These are phyloP conservation scores for Parmales sp. DNA, from an alignment of 108 stramenopile genomes.

Conservation along the genomic window DNA sequence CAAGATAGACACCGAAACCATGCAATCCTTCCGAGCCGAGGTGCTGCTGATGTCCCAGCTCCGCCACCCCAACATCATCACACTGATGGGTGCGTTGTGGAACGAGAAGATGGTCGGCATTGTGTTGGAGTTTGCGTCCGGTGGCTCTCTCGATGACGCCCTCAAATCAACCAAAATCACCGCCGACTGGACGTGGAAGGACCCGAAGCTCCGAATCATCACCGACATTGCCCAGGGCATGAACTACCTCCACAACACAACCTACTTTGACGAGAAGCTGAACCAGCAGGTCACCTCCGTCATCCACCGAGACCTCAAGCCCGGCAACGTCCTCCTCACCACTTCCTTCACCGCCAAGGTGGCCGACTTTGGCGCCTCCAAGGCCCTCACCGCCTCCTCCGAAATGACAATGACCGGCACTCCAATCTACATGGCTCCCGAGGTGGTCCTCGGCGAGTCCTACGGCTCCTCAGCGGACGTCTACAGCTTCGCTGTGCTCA, in stretches of 20 bases:
- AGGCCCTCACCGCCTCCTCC: neutral
- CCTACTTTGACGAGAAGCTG: neutral
- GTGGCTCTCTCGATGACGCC: conserved; percentile 1
- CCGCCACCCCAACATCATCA: conserved; percentile 33
- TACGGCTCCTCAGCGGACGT: conserved; percentile 56
- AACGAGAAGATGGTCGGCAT: conserved; percentile 21
- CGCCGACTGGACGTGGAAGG: conserved; percentile 12
- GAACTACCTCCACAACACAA: conserved; percentile 25
- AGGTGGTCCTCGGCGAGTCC: conserved; percentile 54
- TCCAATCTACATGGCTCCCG: conserved; percentile 27
- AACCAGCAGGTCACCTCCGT: neutral
- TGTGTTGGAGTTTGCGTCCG: conserved; percentile 24
- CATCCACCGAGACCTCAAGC: conserved; percentile 32
- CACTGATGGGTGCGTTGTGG: conserved; percentile 30
- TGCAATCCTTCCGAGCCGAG: conserved; percentile 14
- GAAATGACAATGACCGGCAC: conserved; percentile 7
- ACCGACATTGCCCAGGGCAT: conserved; percentile 26
- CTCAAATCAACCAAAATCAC: neutral
- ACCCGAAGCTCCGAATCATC: neutral
- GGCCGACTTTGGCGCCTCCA: conserved; percentile 36
- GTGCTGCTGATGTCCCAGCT: conserved; percentile 26
- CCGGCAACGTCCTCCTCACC: conserved; percentile 17
- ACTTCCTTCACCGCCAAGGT: conserved; percentile 15
- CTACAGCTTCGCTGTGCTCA: conserved; percentile 49
- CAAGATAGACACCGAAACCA: neutral